Base-by-base conservation (phyloP, 2,329 filamentous ascomycete genomes). In the Monilinia fructigena region DNA sequence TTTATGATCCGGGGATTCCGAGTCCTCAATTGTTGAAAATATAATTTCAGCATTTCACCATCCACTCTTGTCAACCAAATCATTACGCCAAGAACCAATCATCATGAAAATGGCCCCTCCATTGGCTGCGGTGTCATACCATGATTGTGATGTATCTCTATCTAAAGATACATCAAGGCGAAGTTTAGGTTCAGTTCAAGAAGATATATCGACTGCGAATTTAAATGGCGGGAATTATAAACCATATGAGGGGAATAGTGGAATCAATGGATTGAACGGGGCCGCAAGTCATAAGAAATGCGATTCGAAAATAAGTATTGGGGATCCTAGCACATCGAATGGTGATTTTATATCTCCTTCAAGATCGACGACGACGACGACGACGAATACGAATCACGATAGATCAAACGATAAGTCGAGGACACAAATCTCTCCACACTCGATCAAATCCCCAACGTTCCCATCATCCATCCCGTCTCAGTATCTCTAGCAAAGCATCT, bases 401-500 rank as follows among this genome's bases (percentile, higher is more conserved):
- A 16, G 45, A 26, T 7, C 14, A 2, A 61, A 26, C 58, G 31
- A 40, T 38, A 23, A 31, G n/a, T 4, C 14, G 2, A 61, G 50
- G 23, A 8, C 45, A 38, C 58, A 50, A 50, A 50, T 18, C 14
- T 20, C 31, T 47, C 18, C 58, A 50, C 8, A 14, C 20, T 61
- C 45, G 28, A 61, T 61, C 45, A 26, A 38, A 61, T 52, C 50
- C 54, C 16, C 45, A 38, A 26, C 65, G 63, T 48, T 26, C 62
- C 2, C 70, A 68, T 26, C 66, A 68, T 52, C 66, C 66, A 28
- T 73, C 70, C 14, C 70, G 70, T 38, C 38, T 71, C 16, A 74
- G 72, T 14, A 23, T 73, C 8, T 65, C 68, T 10, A 71, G 70
- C 4, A 70, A 67, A 23, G 45, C 64, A 45, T 70, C 72, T 20